phyloP scores from a whole-genome alignment of 2,329 filamentous ascomycete genomes.

The Grosmannia penicillata region DNA sequence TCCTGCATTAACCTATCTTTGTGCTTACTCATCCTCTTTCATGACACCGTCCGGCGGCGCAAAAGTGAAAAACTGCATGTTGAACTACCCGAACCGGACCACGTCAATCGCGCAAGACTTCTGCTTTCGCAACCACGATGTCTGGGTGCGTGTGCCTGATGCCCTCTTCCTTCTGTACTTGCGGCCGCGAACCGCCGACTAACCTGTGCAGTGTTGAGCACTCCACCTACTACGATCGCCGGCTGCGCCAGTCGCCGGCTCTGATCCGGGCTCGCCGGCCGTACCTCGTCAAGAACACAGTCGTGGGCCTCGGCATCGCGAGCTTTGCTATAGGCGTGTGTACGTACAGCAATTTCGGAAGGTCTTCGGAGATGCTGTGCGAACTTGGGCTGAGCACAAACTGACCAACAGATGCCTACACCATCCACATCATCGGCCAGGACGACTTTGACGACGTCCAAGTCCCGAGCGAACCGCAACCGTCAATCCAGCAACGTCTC shows the following conservation, averaged over 20 bases:
- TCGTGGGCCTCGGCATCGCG: slow-evolving; percentile 64
- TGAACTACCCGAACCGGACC: no score
- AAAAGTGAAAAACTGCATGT: no score
- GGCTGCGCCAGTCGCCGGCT: slow-evolving; percentile 72
- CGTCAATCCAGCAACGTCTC: slow-evolving; percentile 8
- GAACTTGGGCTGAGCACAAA: background rate
- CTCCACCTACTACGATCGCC: slow-evolving; percentile 78
- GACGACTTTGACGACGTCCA: slow-evolving; percentile 95
- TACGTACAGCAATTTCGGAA: slow-evolving; percentile 41
- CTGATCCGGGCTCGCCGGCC: slow-evolving; percentile 84
- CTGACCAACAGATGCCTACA: slow-evolving; percentile 34
- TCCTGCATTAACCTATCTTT: no score
- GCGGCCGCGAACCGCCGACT: background rate
- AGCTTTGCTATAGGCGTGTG: slow-evolving; percentile 73
- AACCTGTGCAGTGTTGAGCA: slow-evolving; percentile 24
- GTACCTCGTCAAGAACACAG: slow-evolving; percentile 76
- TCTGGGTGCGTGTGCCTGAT: slow-evolving; percentile 8
- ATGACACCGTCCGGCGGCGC: no score
- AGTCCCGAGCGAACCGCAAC: slow-evolving; percentile 56
- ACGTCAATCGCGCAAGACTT: background rate
- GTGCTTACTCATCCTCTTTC: no score
- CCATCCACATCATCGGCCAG: slow-evolving; percentile 75
- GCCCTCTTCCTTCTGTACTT: background rate
- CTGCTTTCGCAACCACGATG: slow-evolving; percentile 3
- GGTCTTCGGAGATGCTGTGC: background rate